Base-by-base conservation (phyloP, 2,329 filamentous ascomycete species). In the Colletotrichum spaethianum region DNA sequence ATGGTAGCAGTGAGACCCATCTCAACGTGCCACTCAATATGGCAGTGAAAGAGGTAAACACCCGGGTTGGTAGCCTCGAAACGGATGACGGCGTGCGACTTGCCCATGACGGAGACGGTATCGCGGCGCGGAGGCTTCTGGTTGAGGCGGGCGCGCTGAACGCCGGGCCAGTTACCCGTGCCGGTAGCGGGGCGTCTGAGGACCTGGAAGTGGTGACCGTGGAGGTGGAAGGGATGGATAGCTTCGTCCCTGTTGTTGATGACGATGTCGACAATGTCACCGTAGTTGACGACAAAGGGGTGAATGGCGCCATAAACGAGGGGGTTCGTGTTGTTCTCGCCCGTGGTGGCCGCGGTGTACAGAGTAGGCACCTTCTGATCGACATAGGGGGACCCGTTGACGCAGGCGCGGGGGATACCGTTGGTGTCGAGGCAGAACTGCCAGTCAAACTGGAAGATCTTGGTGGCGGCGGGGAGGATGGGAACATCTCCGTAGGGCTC, bases 351-450 rank as follows among this genome's bases (percentile, higher is more conserved):
- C n/a, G 87, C 92, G 3, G 91, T 91, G 84, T 94, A 95, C 7
- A 95, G 83, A 0, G 91, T 90, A 0, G 93, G 93, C 0, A 94
- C 92, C 76, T 90, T 89, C 63, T 92, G 92, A 9, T 79, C 73
- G n/a, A 92, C 87, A 77, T 93, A 94, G 8, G 91, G 91, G 55
- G 90, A 81, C 75, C 89, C 88, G 80, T 94, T 94, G 80, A 91
- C 85, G 77, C 85, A 89, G 14, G 87, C 86, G 36, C 93, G 92
- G 69, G 87, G 87, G 38, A 89, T 87, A 9, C 90, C 90, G 75
- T 93, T 88, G 36, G 80, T 83, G 53, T 94, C 88, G 33, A 87
- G 84, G 78, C 90, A 88, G 83, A 92, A 92, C 59, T 80, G 77
- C 69, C 91, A 87, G 77, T 84, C 82, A 5, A 93, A 84, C 26